Evolutionary conservation across 169 alveolate genomes (phyloP).

Genomic region (Cryptosporidium sp.): DNA sequence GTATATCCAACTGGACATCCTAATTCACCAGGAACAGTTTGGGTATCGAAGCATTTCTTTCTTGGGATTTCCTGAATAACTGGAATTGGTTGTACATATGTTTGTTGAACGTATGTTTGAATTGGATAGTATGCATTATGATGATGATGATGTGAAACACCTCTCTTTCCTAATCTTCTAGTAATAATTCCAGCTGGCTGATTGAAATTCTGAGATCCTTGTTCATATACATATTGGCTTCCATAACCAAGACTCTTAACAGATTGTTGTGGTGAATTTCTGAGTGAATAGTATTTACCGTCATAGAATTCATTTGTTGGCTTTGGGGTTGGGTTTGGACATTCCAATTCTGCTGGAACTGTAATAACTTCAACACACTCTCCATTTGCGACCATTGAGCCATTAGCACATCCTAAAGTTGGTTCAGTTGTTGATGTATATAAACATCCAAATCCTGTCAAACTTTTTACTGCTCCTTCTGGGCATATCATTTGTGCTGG

Average conservation of each 20-base stretch:
- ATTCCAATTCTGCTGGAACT: conserved; percentile 71
- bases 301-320: conserved; percentile 36
- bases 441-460: conserved; percentile 50
- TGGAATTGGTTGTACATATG: conserved; percentile 25
- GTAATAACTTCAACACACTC: conserved; percentile 64
- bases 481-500: conserved; percentile 64
- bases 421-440: conserved; percentile 59
- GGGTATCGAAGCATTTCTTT: conserved; percentile 48
- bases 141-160: conserved; percentile 61
- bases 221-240: conserved; percentile 51
- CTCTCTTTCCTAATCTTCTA: conserved; percentile 63
- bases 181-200: conserved; percentile 48
- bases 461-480: conserved; percentile 48
- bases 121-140: conserved; percentile 42
- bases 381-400: conserved; percentile 62
- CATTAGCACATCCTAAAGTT: conserved; percentile 44
- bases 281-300: conserved; percentile 46
- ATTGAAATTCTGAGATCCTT: conserved; percentile 5
- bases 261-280: conserved; percentile 18
- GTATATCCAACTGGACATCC: conserved; percentile 53
- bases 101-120: conserved; percentile 14
- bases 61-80: conserved; percentile 34
- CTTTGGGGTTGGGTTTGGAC: conserved; percentile 36
- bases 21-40: conserved; percentile 56
- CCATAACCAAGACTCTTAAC: conserved; percentile 21